A percentile compares a stretch with the other conserved stretches of the same genome.
phyloP scores from a whole-genome alignment of 2,329 filamentous ascomycete genomes.

The Mycocentrospora acerina region DNA sequence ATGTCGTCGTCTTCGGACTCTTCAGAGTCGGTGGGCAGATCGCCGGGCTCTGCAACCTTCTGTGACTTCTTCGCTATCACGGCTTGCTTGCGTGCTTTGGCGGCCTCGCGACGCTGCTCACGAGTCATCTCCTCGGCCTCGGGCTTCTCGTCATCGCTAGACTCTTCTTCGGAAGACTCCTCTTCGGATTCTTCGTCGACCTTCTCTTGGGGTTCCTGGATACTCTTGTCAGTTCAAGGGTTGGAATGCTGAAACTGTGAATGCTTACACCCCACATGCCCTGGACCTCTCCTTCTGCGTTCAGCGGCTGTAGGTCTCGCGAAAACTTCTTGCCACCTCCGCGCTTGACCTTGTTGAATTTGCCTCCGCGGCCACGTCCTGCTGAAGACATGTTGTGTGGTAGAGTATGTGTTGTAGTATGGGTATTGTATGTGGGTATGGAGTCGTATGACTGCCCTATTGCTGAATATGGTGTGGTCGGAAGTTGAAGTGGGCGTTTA shows the following conservation, averaged over 20 bases:
- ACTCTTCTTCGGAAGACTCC: slow-evolving; percentile 49
- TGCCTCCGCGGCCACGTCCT: slow-evolving; percentile 77
- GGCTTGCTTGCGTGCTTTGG: slow-evolving; percentile 88
- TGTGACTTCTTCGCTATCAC: slow-evolving; percentile 76
- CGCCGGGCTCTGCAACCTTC: slow-evolving; percentile 75
- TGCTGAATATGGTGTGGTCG: slow-evolving; percentile 1
- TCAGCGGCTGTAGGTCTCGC: slow-evolving; percentile 82
- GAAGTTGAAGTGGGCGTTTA: slow-evolving; percentile 8
- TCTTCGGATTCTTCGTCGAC: slow-evolving; percentile 52
- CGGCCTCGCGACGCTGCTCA: slow-evolving; percentile 82
- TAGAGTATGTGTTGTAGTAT: slow-evolving; percentile 8
- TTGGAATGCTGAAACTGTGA: neutral
- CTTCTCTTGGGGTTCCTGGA: slow-evolving; percentile 46
- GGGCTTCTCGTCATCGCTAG: slow-evolving; percentile 41
- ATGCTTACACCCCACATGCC: slow-evolving; percentile 78
- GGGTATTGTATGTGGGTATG: slow-evolving; percentile 2
- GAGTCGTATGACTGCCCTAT: slow-evolving; percentile 3
- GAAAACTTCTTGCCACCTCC: slow-evolving; percentile 97
- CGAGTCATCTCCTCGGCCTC: slow-evolving; percentile 67
- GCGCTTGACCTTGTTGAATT: slow-evolving; percentile 90
- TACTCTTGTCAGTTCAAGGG: neutral
- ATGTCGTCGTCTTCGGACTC: slow-evolving; percentile 64
- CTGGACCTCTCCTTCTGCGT: slow-evolving; percentile 84
- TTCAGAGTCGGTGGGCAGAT: slow-evolving; percentile 74
- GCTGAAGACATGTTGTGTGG: slow-evolving; percentile 53